Conservation (phyloP, 140 eudicot species). For the Cichorium intybus region DNA sequence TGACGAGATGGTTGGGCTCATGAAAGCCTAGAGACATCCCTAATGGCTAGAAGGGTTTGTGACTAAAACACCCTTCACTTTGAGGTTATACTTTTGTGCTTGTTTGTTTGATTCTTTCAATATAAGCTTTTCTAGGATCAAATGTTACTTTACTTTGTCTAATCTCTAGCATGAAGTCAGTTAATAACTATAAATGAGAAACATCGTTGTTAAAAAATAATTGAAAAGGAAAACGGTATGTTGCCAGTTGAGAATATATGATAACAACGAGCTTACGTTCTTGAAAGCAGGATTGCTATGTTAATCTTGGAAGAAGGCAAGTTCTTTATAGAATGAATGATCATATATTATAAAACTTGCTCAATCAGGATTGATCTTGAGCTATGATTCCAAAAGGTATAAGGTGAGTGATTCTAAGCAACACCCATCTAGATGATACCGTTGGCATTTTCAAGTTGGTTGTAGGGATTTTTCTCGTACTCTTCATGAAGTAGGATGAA, state of each 20-base stretch:
- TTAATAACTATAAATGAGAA: constrained; percentile 39
- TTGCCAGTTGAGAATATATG: background rate
- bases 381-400: constrained; percentile 52
- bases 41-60: constrained; percentile 71
- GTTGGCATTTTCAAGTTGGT: constrained; percentile 22
- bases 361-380: constrained; percentile 28
- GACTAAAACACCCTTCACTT: constrained; percentile 51
- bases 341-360: constrained; percentile 26
- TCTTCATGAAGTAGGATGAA: constrained; percentile 89
- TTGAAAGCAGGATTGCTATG: constrained; percentile 60
- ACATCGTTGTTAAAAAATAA: background rate
- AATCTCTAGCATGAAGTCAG: constrained; percentile 42
- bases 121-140: constrained; percentile 41
- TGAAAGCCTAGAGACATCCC: constrained; percentile 39
- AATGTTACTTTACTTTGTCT: constrained; percentile 43
- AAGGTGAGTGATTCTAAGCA: constrained; percentile 48
- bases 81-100: constrained; percentile 44
- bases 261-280: constrained; percentile 24
- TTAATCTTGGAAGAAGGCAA: constrained; percentile 62
- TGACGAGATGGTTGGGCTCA: constrained; percentile 39
- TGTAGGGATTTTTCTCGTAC: constrained; percentile 80
- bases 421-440: constrained; percentile 61
- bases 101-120: constrained; percentile 44
- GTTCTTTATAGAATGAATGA: constrained; percentile 36
- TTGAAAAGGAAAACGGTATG: background rate